Percentiles rank a stretch among this genome's conserved stretches.
Evolutionary conservation across 2,329 filamentous ascomycete species (phyloP).

Genomic region (Fusarium secorum): DNA sequence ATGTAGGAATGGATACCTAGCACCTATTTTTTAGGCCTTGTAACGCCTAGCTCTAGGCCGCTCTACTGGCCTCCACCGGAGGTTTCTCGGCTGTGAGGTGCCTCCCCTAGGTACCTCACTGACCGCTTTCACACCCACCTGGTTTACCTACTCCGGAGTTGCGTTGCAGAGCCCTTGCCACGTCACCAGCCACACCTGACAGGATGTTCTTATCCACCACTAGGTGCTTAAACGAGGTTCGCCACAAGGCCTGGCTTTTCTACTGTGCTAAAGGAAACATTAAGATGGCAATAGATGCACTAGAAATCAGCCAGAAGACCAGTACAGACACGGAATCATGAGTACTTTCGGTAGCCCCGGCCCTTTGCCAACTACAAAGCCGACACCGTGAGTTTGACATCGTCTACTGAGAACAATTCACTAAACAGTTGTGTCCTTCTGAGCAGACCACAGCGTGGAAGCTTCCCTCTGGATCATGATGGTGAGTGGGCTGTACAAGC

Average conservation of each 20-base stretch:
- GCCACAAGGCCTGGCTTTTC: constrained; percentile 35
- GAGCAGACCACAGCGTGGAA: constrained; percentile 82
- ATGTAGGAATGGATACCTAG: not conserved
- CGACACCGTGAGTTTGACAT: constrained; percentile 66
- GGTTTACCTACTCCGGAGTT: not conserved
- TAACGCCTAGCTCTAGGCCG: constrained; percentile 4
- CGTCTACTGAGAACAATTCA: not conserved
- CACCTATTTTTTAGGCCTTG: constrained; percentile 8
- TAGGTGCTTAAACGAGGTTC: constrained; percentile 30
- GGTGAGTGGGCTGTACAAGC: constrained; percentile 49
- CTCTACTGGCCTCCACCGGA: constrained; percentile 15
- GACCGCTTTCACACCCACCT: constrained; percentile 2
- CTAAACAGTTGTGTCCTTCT: constrained; percentile 12
- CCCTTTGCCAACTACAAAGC: constrained; percentile 70
- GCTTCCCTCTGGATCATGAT: constrained; percentile 93
- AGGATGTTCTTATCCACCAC: constrained; percentile 28
- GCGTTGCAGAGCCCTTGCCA: constrained; percentile 17
- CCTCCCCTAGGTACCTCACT: not conserved
- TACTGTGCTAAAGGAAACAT: constrained; percentile 1
- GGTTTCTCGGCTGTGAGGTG: constrained; percentile 21
- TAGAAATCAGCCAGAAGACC: constrained; percentile 15
- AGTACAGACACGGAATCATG: constrained; percentile 49
- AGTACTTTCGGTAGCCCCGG: constrained; percentile 76
- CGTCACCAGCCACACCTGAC: constrained; percentile 38
- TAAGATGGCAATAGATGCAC: constrained; percentile 11